Base-by-base conservation (phyloP, 768 basidiomycete genomes). In the Tulasnella sp. region DNA sequence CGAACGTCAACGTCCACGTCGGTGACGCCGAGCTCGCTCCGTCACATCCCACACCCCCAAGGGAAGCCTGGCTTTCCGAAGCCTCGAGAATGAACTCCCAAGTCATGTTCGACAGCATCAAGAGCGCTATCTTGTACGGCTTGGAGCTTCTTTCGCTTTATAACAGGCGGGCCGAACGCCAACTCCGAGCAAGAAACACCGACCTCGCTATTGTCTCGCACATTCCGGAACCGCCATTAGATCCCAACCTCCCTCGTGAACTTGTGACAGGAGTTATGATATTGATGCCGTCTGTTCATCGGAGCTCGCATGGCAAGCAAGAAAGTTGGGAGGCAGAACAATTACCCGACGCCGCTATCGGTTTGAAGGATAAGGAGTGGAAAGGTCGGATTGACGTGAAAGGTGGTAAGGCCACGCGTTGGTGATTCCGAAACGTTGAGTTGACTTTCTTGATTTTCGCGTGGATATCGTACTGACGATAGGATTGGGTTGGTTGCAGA, bases 341-440 rank as follows among this genome's bases (percentile, higher is more conserved):
- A 16, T 31, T 64, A 28, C 60, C 60, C n/a, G 22, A 64, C n/a
- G 60, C n/a, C 31, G 60, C 60, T 64, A 28, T 64, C 11, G 60
- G 60, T 12, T 18, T 69, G 4, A 69, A 69, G 31, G 64, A 69
- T 69, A 37, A 69, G 28, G 28, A 69, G 31, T 69, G 64, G 64
- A 37, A 69, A 37, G 64, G 64, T 37, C 12, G 64, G 64, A 69
- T 69, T 31, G 64, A 69, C 31, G 64, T 69, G 64, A 28, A 69
- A 24, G 64, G 31, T n/a, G 54, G 34, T 31, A 90, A 84, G 97
- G 97, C 5, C 96, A 99, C 86, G 91, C 95, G 20, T 90, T 99
- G 48, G 88, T 99, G 77, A 95, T 99, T 82, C 97, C 97, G 2
- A 99, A 98, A 88, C 92, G 97, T 97, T 3, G 41, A 50, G 72